A percentile compares a stretch with the other conserved stretches of the same genome.
These are phyloP conservation scores for Termitomyces titanicus DNA, from an alignment of 768 basidiomycete species.

Conservation along the genomic window DNA sequence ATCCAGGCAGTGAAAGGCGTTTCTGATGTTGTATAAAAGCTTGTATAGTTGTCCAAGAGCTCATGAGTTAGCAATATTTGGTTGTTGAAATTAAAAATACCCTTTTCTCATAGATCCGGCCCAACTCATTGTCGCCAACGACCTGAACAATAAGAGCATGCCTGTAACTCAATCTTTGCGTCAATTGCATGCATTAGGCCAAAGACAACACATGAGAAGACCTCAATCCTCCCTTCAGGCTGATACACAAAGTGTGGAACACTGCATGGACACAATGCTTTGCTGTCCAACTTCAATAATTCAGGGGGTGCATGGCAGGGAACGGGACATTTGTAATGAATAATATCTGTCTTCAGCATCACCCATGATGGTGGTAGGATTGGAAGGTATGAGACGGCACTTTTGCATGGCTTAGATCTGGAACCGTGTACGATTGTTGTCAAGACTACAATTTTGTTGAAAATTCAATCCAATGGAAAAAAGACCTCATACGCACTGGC, in stretches of 20 bases:
- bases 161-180: constrained; percentile 29
- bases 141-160: constrained; percentile 26
- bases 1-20: constrained; percentile 26
- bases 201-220: neutral
- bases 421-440: too few species aligned
- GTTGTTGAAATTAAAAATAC: constrained; percentile 35
- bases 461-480: too few species aligned
- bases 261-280: neutral
- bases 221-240: neutral
- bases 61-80: constrained; percentile 26
- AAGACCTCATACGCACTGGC: neutral
- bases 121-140: constrained; percentile 19
- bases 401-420: too few species aligned
- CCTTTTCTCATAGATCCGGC: constrained; percentile 23
- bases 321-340: neutral
- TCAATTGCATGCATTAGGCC: constrained; percentile 14
- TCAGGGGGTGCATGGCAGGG: neutral
- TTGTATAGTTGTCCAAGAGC: constrained; percentile 31
- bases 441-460: too few species aligned
- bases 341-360: neutral
- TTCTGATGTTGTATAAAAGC: constrained; percentile 28
- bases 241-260: neutral
- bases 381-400: too few species aligned
- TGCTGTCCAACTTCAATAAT: neutral
- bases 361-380: neutral